Conservation (phyloP, 2,329 filamentous ascomycete species). For the Emydomyces testavorans region DNA sequence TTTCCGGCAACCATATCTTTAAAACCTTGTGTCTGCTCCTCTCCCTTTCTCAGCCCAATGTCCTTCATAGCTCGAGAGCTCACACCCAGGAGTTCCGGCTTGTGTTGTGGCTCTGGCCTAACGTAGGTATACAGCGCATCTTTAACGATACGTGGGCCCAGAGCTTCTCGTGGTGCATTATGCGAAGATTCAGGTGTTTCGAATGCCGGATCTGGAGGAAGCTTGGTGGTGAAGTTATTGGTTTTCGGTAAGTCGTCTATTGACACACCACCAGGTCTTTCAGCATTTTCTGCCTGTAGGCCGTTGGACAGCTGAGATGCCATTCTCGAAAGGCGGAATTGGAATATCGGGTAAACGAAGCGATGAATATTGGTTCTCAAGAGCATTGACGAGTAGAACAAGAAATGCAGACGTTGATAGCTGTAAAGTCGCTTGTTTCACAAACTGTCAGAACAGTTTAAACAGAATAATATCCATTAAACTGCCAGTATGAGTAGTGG, state of each 20-base stretch:
- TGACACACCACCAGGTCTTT: conserved; percentile 22
- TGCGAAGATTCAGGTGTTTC: conserved; percentile 74
- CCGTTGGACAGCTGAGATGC: conserved; percentile 14
- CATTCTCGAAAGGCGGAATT: conserved; percentile 14
- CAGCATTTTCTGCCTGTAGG: not conserved
- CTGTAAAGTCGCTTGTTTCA: not conserved
- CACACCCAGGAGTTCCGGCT: conserved; percentile 69
- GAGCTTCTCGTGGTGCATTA: conserved; percentile 60
- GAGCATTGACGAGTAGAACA: conserved; percentile 11
- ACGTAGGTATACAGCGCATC: conserved; percentile 84
- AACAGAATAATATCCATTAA: not conserved
- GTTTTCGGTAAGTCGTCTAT: conserved; percentile 49
- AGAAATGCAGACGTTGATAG: not conserved
- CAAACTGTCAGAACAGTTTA: not conserved
- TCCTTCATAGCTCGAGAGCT: conserved; percentile 69
- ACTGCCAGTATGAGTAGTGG: not conserved
- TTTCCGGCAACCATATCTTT: conserved; percentile 69
- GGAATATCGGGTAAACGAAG: not conserved
- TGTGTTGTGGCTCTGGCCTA: conserved; percentile 59
- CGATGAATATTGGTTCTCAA: conserved; percentile 9
- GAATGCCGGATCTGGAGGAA: conserved; percentile 67
- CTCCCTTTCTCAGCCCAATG: conserved; percentile 59
- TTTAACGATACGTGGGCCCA: conserved; percentile 72
- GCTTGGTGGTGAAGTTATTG: conserved; percentile 51
- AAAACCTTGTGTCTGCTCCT: conserved; percentile 63